Percentiles rank a stretch among this genome's conserved stretches.
Evolutionary conservation across 331 rosid genomes (phyloP).

Genomic region (Acacia pycnantha): DNA sequence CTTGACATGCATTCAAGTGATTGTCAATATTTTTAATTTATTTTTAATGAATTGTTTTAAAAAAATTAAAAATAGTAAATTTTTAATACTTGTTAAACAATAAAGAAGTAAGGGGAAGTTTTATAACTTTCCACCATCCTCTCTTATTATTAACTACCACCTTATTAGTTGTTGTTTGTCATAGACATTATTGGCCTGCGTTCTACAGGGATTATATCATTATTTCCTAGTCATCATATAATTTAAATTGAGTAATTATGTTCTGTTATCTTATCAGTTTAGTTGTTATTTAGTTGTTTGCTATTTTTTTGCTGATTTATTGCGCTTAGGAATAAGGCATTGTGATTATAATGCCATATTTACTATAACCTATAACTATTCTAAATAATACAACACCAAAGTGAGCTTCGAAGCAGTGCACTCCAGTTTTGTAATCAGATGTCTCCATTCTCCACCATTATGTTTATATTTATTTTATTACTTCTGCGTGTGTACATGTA

Average conservation of each 20-base stretch:
- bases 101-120: background rate
- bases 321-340: background rate
- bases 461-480: background rate
- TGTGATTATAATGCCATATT: background rate
- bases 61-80: background rate
- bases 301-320: background rate
- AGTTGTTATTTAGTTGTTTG: background rate
- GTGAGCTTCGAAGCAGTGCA: background rate
- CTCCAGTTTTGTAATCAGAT: background rate
- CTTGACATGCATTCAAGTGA: background rate
- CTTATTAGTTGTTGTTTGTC: background rate
- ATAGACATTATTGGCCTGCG: background rate
- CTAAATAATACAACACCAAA: background rate
- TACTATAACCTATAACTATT: background rate
- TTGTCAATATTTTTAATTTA: background rate
- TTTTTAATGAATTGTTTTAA: background rate
- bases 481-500: background rate
- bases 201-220: background rate
- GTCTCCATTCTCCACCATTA: background rate
- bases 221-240: background rate
- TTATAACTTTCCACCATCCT: background rate
- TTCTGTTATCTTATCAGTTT: background rate
- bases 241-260: background rate
- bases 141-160: background rate
- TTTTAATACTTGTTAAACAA: background rate